Evolutionary conservation across 306 rosid species (phyloP).

Genomic region (Arachis stenosperma): DNA sequence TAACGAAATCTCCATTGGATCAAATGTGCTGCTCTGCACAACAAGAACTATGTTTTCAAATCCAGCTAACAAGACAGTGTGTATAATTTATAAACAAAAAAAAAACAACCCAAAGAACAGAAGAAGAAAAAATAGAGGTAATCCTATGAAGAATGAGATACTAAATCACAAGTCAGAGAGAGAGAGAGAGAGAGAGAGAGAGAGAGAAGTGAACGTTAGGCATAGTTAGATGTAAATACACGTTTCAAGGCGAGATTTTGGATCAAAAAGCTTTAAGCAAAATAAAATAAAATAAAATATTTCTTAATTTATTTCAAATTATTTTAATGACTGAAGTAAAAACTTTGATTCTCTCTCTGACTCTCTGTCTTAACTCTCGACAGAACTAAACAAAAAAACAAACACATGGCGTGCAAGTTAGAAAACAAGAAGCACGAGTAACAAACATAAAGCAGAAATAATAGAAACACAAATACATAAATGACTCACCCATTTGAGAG

Average conservation of each 20-base stretch:
- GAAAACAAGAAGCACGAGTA: constrained; percentile 32
- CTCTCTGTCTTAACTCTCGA: neutral
- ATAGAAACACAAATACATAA: no score
- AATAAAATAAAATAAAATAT: constrained; percentile 17
- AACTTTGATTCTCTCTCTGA: constrained; percentile 19
- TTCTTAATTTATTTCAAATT: neutral
- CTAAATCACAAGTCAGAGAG: constrained; percentile 15
- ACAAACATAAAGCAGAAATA: no score
- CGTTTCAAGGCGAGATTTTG: constrained; percentile 39
- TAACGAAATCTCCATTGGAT: constrained; percentile 38
- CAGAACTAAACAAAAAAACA: constrained; percentile 1
- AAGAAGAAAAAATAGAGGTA: neutral
- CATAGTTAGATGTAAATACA: constrained; percentile 24
- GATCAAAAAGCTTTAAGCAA: constrained; percentile 46
- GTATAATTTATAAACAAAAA: neutral
- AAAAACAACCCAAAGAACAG: no score
- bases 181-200: constrained; percentile 18
- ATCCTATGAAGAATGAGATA: constrained; percentile 13
- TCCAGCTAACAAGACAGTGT: neutral
- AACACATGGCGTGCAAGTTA: constrained; percentile 37
- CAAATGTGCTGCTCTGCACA: constrained; percentile 25
- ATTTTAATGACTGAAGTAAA: constrained; percentile 22
- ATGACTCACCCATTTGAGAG: no score
- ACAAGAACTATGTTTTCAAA: neutral
- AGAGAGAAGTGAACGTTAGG: constrained; percentile 45